These are phyloP conservation scores for Eragrostis nindensis DNA, from an alignment of 176 grass and related monocot genomes.

Conservation along the genomic window DNA sequence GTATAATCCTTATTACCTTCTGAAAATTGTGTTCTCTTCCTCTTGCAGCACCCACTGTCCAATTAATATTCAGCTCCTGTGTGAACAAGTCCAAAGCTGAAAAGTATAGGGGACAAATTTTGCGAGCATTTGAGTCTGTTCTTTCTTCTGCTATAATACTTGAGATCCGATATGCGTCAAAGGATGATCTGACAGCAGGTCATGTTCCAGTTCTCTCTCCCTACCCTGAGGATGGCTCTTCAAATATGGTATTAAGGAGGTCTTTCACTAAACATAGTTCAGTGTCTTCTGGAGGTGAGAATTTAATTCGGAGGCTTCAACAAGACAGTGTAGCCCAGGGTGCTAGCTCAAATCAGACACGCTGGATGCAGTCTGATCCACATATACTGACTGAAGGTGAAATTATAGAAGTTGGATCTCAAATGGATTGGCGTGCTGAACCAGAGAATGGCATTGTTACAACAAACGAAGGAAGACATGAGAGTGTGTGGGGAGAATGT, in stretches of 20 bases:
- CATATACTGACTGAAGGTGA: constrained; percentile 96
- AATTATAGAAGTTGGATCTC: constrained; percentile 70
- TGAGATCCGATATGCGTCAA: constrained; percentile 79
- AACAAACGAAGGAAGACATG: constrained; percentile 33
- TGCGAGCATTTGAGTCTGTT: constrained; percentile 90
- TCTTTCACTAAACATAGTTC: constrained; percentile 68
- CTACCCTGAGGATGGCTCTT: constrained; percentile 44
- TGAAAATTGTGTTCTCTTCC: constrained; percentile 35
- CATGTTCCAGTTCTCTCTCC: constrained; percentile 49
- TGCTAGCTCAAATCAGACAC: constrained; percentile 50
- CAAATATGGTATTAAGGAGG: constrained; percentile 58
- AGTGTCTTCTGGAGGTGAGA: constrained; percentile 60
- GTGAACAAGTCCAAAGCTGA: constrained; percentile 81
- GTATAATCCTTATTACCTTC: background rate
- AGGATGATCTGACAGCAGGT: constrained; percentile 32
- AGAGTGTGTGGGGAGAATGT: constrained; percentile 26
- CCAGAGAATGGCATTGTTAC: constrained; percentile 25
- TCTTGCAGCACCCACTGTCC: constrained; percentile 75
- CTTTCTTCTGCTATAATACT: constrained; percentile 84
- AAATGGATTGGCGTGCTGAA: constrained; percentile 43
- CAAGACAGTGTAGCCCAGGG: constrained; percentile 39
- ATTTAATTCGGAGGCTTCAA: constrained; percentile 56
- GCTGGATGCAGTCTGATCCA: constrained; percentile 79
- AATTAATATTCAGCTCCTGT: constrained; percentile 75
- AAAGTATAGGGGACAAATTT: constrained; percentile 80